Conservation (phyloP, 2,329 filamentous ascomycete genomes). For the Didymella pinodella region DNA sequence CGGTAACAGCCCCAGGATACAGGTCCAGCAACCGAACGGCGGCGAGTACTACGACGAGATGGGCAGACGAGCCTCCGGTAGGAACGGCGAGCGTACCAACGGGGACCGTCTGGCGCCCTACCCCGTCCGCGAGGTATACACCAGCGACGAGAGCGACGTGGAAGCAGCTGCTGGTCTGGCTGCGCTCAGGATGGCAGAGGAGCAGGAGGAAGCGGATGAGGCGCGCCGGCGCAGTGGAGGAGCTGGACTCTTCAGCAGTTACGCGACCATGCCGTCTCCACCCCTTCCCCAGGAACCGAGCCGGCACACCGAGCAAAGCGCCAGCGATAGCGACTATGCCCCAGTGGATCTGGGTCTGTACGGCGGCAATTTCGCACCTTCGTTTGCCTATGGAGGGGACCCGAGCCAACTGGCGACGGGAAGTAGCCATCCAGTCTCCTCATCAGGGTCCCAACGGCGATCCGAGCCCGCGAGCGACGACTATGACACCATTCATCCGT, state of each 20-base stretch:
- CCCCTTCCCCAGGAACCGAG: conserved; percentile 50
- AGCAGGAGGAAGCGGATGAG: conserved; percentile 71
- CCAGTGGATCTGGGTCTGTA: conserved; percentile 75
- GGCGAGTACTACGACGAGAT: conserved; percentile 38
- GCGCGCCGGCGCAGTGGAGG: conserved; percentile 67
- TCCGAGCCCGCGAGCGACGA: conserved; percentile 54
- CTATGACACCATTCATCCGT: conserved; percentile 63
- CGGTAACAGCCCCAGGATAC: conserved; percentile 36
- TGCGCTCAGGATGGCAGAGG: conserved; percentile 84
- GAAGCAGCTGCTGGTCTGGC: conserved; percentile 85
- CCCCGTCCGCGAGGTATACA: conserved; percentile 39
- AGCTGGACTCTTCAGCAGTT: conserved; percentile 59
- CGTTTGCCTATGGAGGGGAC: conserved; percentile 67
- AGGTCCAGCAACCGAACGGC: conserved; percentile 48
- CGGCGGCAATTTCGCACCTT: conserved; percentile 73
- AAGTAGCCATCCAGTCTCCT: conserved; percentile 52
- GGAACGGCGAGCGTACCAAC: conserved; percentile 56
- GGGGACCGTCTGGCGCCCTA: conserved; percentile 54
- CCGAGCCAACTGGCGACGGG: conserved; percentile 52
- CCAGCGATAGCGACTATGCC: conserved; percentile 74
- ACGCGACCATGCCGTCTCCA: conserved; percentile 52
- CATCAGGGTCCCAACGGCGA: conserved; percentile 56
- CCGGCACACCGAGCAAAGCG: conserved; percentile 33
- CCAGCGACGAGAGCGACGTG: conserved; percentile 79
- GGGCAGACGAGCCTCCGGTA: conserved; percentile 33